Conservation (phyloP, 208 protist genomes). For the Phytomonas serpens region DNA sequence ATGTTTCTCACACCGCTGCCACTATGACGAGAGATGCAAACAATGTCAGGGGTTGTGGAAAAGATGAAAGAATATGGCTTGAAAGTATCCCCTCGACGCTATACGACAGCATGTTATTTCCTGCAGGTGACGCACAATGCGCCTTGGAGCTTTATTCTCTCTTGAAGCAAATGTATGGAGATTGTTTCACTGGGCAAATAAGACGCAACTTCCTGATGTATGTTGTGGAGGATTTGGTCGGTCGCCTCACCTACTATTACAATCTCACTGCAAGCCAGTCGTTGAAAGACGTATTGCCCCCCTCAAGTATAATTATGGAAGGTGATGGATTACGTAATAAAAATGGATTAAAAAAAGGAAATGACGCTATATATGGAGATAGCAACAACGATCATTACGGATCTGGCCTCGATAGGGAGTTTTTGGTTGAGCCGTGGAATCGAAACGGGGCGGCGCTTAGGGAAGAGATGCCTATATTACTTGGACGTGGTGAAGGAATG, state of each 20-base stretch:
- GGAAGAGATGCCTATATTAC: constrained; percentile 11
- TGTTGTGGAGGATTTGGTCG: constrained; percentile 2
- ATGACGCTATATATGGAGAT: background rate
- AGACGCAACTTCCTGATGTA: constrained; percentile 4
- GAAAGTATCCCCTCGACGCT: constrained; percentile 2
- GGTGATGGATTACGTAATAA: background rate
- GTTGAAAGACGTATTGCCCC: background rate
- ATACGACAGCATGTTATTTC: constrained; percentile 54
- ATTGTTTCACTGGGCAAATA: background rate
- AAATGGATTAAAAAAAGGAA: background rate
- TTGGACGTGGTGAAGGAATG: constrained; percentile 41
- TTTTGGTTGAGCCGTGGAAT: constrained; percentile 71
- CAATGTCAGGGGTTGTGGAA: background rate
- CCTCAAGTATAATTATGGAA: background rate
- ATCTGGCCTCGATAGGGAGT: constrained; percentile 4
- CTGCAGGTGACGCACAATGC: constrained; percentile 46
- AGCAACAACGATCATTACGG: constrained; percentile 6
- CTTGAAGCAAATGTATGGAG: background rate
- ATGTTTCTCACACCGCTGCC: background rate
- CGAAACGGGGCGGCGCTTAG: constrained; percentile 11
- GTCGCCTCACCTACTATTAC: constrained; percentile 6
- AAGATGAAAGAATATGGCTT: background rate
- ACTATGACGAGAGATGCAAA: background rate
- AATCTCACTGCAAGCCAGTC: background rate
- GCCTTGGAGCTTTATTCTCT: constrained; percentile 17